phyloP scores from a whole-genome alignment of 192 early-diverging fungal species.

The Chytriomyces sp. region DNA sequence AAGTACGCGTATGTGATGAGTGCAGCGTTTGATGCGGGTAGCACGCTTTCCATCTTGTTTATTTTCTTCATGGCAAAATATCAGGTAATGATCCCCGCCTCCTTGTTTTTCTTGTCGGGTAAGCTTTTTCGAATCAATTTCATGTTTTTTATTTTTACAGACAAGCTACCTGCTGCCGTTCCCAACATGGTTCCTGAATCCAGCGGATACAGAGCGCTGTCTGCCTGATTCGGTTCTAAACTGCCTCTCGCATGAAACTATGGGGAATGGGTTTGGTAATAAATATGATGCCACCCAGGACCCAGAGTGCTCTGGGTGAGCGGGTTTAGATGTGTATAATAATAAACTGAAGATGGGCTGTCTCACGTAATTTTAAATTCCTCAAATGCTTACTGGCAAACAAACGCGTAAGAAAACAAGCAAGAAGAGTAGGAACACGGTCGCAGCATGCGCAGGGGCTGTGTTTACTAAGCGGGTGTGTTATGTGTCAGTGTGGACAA shows the following conservation, averaged over 20 bases:
- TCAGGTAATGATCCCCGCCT: background rate
- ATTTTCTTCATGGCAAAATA: conserved; percentile 20
- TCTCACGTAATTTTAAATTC: no score
- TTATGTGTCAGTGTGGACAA: no score
- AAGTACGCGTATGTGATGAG: conserved; percentile 71
- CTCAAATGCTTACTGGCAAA: no score
- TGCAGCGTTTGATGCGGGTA: conserved; percentile 64
- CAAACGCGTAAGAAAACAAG: no score
- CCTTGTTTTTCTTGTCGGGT: no score
- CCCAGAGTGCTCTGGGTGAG: background rate
- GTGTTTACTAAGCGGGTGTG: no score
- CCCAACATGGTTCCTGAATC: conserved; percentile 13
- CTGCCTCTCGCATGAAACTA: background rate
- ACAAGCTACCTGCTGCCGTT: background rate
- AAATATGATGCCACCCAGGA: background rate
- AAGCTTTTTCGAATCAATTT: background rate
- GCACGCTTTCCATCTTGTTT: conserved; percentile 41
- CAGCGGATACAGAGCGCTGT: conserved; percentile 9
- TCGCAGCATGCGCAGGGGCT: no score
- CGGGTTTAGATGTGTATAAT: background rate
- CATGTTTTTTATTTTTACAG: background rate
- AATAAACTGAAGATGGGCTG: background rate
- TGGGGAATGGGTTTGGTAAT: background rate
- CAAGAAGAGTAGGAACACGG: no score
- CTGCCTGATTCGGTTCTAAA: background rate